Conservation (phyloP, 1,139 yeast genomes). For the Arxiozyma slooffiae region DNA sequence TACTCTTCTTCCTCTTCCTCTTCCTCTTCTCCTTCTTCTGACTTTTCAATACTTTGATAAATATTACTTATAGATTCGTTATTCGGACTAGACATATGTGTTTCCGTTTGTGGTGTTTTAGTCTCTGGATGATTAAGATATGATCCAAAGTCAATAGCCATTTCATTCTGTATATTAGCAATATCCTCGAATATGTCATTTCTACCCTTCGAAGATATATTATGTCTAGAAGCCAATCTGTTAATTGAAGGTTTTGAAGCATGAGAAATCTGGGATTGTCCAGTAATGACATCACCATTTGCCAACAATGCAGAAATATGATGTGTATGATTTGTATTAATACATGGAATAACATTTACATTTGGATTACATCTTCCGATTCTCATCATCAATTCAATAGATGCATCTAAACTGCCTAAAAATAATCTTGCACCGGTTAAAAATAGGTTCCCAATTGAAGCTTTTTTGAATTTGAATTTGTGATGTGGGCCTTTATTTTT, state of each 20-base stretch:
- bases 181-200: not conserved
- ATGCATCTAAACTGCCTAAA: conserved; percentile 75
- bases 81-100: not conserved
- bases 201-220: not conserved
- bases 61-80: conserved; percentile 1
- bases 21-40: conserved; percentile 15
- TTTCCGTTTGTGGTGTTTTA: not conserved
- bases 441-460: conserved; percentile 78
- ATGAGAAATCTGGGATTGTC: conserved; percentile 93
- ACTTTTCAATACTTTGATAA: conserved; percentile 1
- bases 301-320: conserved; percentile 71
- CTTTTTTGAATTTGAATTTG: conserved; percentile 60
- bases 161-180: not conserved
- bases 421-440: conserved; percentile 74
- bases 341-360: conserved; percentile 63
- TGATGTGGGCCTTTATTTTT: conserved; percentile 45
- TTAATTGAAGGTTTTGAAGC: conserved; percentile 35
- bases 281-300: conserved; percentile 69
- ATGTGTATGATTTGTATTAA: conserved; percentile 75
- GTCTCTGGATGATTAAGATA: not conserved
- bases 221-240: conserved; percentile 4
- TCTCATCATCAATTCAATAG: conserved; percentile 64
- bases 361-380: conserved; percentile 52
- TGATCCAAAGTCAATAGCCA: not conserved
- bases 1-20: conserved; percentile 41